Evolutionary conservation across 768 basidiomycete genomes (phyloP), one percentile per base, ranked within the genome.

Genomic region (Leucosporidium scottii): DNA sequence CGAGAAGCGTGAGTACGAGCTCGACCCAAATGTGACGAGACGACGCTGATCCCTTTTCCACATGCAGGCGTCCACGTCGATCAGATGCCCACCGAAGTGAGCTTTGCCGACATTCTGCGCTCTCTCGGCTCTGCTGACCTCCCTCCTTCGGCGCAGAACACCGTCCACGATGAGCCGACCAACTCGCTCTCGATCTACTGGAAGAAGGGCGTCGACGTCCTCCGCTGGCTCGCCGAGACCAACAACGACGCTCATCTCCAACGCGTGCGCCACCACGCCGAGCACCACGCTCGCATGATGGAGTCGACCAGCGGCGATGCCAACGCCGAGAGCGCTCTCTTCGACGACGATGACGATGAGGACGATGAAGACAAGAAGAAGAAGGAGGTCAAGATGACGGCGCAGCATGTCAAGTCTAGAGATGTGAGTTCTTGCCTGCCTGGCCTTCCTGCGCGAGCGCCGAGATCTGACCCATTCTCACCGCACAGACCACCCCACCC

Each of bases 31-130:
- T 5, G 39, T 13, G 39, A 44, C 2, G 39, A 44, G 15, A 12
- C 39, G 39, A 44, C 7, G 39, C 39, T 44, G 39, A 44, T 15
- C 39, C 15, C 8, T 15, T 44, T 44, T 44, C 13, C 8, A 8
- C 15, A 3, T 44, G 13, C 15, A 44, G 39, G 39, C 39, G 93
- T 98, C 4, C 96, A 98, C 75, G 91, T 93, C 51, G 96, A 98
- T 77, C 93, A 98, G 80, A 96, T 99, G 91, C 94, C 96, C 30
- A 91, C 96, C 66, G 91, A 96, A 72, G 91, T 93, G 76, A 80
- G 87, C 79, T 25, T 58, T 25, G 20, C 28, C 31, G 1, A 23
- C 21, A 30, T 15, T 27, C 30, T 13, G 27, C 5, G 21, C 30
- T 30, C 25, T 3, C 21, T 3, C 0, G 7, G n/a, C 20, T 10